Percentiles rank a stretch among this genome's conserved stretches.
Conservation (phyloP, 305 asterid species). For the Rubia peregrina region DNA sequence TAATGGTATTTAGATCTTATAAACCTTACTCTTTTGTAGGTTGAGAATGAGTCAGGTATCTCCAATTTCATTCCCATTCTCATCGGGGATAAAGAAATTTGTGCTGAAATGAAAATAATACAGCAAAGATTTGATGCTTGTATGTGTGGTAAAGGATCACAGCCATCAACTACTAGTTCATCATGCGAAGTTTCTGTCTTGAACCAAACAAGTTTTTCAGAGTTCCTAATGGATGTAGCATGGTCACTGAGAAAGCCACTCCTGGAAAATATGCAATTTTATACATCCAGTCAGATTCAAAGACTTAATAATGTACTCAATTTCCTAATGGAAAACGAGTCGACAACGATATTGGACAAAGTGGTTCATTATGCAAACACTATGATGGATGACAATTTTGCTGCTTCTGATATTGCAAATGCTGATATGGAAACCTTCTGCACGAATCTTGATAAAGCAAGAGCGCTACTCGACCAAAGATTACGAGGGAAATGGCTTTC, state of each 20-base stretch:
- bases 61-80: slow-evolving; percentile 90
- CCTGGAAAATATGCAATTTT: slow-evolving; percentile 21
- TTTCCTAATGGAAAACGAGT: slow-evolving; percentile 45
- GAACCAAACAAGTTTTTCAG: slow-evolving; percentile 39
- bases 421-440: slow-evolving; percentile 38
- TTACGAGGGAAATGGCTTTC: slow-evolving; percentile 21
- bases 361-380: slow-evolving; percentile 32
- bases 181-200: slow-evolving; percentile 37
- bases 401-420: slow-evolving; percentile 34
- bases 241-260: slow-evolving; percentile 63
- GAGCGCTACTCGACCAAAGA: slow-evolving; percentile 25
- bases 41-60: slow-evolving; percentile 86
- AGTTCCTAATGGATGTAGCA: slow-evolving; percentile 64
- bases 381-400: slow-evolving; percentile 26
- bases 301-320: slow-evolving; percentile 44
- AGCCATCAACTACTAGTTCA: slow-evolving; percentile 23
- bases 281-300: slow-evolving; percentile 39
- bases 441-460: slow-evolving; percentile 38
- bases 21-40: slow-evolving; percentile 40
- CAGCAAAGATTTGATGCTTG: slow-evolving; percentile 36
- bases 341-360: slow-evolving; percentile 50
- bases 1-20: slow-evolving; percentile 3
- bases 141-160: slow-evolving; percentile 25
- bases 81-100: slow-evolving; percentile 62
- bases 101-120: slow-evolving; percentile 64